phyloP scores from a whole-genome alignment of 768 basidiomycete species.

The Suillus lakei region DNA sequence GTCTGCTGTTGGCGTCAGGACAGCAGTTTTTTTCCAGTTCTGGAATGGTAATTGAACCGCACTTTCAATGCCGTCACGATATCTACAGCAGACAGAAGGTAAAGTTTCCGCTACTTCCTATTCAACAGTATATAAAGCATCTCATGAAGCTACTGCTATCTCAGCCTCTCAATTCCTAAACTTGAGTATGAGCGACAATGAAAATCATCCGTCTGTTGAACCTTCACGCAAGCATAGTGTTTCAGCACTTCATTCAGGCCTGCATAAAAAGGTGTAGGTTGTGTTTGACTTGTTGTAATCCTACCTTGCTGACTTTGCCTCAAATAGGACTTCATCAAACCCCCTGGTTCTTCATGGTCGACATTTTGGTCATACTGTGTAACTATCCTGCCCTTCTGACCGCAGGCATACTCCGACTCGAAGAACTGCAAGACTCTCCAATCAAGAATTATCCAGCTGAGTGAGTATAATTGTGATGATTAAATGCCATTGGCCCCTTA shows the following conservation, averaged over 20 bases:
- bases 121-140: background rate
- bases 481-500: background rate
- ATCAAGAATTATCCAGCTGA: background rate
- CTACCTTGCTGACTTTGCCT: background rate
- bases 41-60: background rate
- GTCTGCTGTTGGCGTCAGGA: background rate
- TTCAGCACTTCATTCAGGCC: background rate
- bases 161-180: background rate
- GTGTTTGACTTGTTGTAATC: background rate
- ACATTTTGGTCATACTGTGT: constrained; percentile 27
- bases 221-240: background rate
- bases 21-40: background rate
- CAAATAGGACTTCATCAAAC: constrained; percentile 4
- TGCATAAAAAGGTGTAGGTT: background rate
- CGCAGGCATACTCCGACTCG: background rate
- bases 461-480: background rate
- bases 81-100: background rate
- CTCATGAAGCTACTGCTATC: background rate
- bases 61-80: background rate
- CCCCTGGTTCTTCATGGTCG: constrained; percentile 25
- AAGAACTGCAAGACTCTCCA: background rate
- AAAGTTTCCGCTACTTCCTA: background rate
- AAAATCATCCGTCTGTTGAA: background rate
- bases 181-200: background rate
- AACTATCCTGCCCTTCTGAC: background rate